Percentiles rank a stretch among this genome's conserved stretches.
Evolutionary conservation across 2,329 filamentous ascomycete species (phyloP).

Genomic region (Pyricularia pennisetigena): DNA sequence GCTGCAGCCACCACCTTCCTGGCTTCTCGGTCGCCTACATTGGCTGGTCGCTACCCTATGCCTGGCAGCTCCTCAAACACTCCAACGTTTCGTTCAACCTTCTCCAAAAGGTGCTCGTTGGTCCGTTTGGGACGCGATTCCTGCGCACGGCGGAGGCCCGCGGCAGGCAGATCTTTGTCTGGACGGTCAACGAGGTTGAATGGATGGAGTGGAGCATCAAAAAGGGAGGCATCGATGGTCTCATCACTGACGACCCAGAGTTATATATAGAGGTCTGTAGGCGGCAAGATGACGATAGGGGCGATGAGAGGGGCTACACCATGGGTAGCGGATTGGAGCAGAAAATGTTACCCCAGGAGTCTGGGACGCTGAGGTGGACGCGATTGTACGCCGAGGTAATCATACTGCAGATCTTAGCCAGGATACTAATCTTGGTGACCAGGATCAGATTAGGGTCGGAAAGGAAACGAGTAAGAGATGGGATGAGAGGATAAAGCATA

Average conservation of each 20-base stretch:
- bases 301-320: background rate
- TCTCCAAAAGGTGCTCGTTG: constrained; percentile 56
- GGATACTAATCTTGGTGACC: constrained; percentile 5
- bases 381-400: constrained; percentile 7
- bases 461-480: constrained; percentile 5
- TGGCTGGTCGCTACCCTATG: constrained; percentile 56
- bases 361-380: constrained; percentile 3
- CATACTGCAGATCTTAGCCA: constrained; percentile 6
- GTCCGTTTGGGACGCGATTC: constrained; percentile 58
- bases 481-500: constrained; percentile 6
- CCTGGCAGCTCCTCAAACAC: constrained; percentile 55
- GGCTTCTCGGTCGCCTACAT: constrained; percentile 58
- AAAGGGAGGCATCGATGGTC: constrained; percentile 54
- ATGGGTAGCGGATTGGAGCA: background rate
- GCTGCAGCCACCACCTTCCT: constrained; percentile 52
- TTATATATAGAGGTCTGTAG: constrained; percentile 53
- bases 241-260: constrained; percentile 77
- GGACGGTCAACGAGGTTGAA: constrained; percentile 75
- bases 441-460: constrained; percentile 8
- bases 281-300: constrained; percentile 8
- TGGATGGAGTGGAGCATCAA: constrained; percentile 76
- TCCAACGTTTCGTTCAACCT: constrained; percentile 73
- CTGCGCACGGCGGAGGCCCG: constrained; percentile 46
- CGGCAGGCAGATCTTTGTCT: constrained; percentile 57
- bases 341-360: constrained; percentile 6